These are phyloP conservation scores for Lentinus polychrous DNA, from an alignment of 1,284 basidiomycete species.

Conservation along the genomic window DNA sequence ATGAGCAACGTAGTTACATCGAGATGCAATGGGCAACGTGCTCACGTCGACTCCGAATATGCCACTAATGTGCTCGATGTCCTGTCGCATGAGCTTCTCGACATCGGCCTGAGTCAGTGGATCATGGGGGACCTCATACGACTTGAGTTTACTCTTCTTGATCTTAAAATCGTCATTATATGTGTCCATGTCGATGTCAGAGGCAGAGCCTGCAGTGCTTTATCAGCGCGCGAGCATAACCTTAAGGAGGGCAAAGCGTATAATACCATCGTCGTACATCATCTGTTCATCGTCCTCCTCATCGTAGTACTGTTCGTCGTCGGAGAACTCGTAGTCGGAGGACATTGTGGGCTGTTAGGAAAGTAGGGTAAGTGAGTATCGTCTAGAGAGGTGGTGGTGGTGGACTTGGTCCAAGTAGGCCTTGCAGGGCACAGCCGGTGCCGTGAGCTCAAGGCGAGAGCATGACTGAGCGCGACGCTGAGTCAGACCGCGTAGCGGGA, in stretches of 20 bases:
- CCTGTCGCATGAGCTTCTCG: constrained; percentile 67
- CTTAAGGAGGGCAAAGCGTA: constrained; percentile 11
- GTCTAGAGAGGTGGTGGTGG: not conserved
- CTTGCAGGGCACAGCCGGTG: not conserved
- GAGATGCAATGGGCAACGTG: not conserved
- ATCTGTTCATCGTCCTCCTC: constrained; percentile 39
- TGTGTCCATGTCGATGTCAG: constrained; percentile 60
- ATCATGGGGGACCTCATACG: constrained; percentile 74
- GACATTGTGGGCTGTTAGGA: constrained; percentile 38
- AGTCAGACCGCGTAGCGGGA: not conserved
- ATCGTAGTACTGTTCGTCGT: constrained; percentile 59
- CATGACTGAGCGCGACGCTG: not conserved
- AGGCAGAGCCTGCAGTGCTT: constrained; percentile 31
- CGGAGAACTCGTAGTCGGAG: constrained; percentile 69
- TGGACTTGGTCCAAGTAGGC: not conserved
- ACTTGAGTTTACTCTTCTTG: constrained; percentile 53
- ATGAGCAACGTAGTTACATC: constrained; percentile 22
- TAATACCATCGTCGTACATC: not conserved
- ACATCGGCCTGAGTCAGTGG: constrained; percentile 70
- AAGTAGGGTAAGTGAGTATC: constrained; percentile 5
- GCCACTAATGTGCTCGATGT: constrained; percentile 78
- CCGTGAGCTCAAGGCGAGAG: not conserved
- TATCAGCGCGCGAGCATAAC: constrained; percentile 12
- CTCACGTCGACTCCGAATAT: constrained; percentile 78
- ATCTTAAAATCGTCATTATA: constrained; percentile 58